These are phyloP conservation scores for Emiliania huxleyi DNA, from an alignment of 78 protist species.

Conservation along the genomic window DNA sequence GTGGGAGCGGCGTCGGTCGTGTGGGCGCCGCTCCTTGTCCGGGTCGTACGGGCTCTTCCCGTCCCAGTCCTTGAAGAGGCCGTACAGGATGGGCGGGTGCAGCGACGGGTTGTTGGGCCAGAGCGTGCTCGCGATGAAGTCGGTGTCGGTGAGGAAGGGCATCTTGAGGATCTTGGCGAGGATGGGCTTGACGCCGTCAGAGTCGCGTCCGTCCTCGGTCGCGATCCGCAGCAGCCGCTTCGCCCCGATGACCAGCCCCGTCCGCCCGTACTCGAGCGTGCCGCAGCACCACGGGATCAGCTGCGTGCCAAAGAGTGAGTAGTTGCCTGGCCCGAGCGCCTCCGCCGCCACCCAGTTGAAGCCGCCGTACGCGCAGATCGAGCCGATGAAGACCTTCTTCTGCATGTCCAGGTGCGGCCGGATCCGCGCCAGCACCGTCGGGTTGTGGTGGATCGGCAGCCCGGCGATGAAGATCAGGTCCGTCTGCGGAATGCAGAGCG, in stretches of 20 bases:
- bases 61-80: neutral
- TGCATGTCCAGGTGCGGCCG: neutral
- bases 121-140: neutral
- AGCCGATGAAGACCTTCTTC: neutral
- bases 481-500: neutral
- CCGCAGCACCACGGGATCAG: constrained; percentile 39
- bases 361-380: constrained; percentile 29
- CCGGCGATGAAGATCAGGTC: constrained; percentile 16
- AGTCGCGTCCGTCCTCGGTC: neutral
- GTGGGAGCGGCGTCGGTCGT: too few relatives aligned
- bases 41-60: neutral
- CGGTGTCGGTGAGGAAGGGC: constrained; percentile 11
- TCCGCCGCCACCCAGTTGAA: constrained; percentile 29
- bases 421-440: neutral
- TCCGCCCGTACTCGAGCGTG: neutral
- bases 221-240: constrained; percentile 22
- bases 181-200: neutral
- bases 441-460: constrained; percentile 28
- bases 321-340: neutral
- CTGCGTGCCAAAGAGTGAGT: constrained; percentile 28
- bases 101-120: constrained; percentile 28
- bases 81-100: constrained; percentile 28
- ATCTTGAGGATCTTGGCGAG: neutral
- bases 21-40: neutral
- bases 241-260: constrained; percentile 7